These are phyloP conservation scores for Ogataea hybrid DNA, from an alignment of 1,139 yeast genomes.

Conservation along the genomic window DNA sequence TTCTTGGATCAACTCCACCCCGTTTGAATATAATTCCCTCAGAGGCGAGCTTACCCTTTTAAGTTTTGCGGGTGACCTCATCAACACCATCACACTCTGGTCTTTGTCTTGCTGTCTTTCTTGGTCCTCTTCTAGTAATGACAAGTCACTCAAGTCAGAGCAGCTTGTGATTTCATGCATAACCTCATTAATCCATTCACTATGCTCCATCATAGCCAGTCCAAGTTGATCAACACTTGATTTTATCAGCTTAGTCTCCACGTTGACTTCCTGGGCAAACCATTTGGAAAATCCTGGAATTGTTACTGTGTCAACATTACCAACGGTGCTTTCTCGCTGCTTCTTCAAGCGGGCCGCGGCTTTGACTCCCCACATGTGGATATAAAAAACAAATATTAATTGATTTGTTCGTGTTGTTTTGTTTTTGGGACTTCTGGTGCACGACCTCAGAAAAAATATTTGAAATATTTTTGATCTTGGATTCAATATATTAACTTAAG, in stretches of 20 bases:
- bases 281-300: slow-evolving; percentile 45
- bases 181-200: slow-evolving; percentile 31
- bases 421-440: slow-evolving; percentile 9
- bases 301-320: slow-evolving; percentile 11
- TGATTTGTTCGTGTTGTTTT: slow-evolving; percentile 18
- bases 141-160: slow-evolving; percentile 10
- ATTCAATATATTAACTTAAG: background rate
- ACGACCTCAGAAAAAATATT: slow-evolving; percentile 8
- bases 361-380: slow-evolving; percentile 29
- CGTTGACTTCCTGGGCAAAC: slow-evolving; percentile 40
- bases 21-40: slow-evolving; percentile 17
- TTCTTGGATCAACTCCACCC: slow-evolving; percentile 18
- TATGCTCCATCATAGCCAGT: slow-evolving; percentile 23
- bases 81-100: slow-evolving; percentile 1
- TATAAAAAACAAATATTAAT: slow-evolving; percentile 1
- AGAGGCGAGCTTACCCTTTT: slow-evolving; percentile 23
- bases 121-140: slow-evolving; percentile 1
- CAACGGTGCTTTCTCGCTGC: slow-evolving; percentile 11
- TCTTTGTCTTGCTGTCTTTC: background rate
- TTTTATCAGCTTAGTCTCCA: slow-evolving; percentile 28
- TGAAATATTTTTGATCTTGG: background rate
- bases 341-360: slow-evolving; percentile 20
- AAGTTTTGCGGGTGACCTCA: slow-evolving; percentile 18
- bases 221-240: slow-evolving; percentile 26
- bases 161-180: slow-evolving; percentile 25